Base-by-base conservation (phyloP, 768 basidiomycete genomes). In the Leccinum subtestaceum region DNA sequence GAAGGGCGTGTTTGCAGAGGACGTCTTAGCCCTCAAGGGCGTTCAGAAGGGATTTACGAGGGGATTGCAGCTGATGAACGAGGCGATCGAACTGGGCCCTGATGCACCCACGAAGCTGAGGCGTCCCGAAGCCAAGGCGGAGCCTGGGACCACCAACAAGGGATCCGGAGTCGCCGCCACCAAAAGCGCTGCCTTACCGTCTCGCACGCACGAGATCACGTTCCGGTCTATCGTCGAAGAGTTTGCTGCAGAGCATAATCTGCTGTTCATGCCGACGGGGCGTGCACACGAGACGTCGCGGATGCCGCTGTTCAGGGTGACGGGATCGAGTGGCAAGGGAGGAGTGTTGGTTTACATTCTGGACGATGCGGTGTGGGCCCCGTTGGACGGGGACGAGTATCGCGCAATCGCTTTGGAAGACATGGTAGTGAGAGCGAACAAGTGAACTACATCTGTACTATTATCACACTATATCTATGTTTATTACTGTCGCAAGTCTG, bases 161-260 rank as follows among this genome's bases (percentile, higher is more conserved):
- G 62, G 25, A 27, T n/a, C n/a, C n/a, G n/a, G 67, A 60, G 62
- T 67, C 27, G 68, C 75, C 1, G 68, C 75, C 1, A 69, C 75
- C 1, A 72, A 74, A 55, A 69, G 74, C 27, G 78, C 77, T 53
- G 62, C 66, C 9, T 25, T 67, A 9, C 80, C 87, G 1, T 74
- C 83, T 8, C 81, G 85, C 29, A 75, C 82, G 3, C 83, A 89
- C 53, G 95, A 97, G 69, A 87, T 98, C 65, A 95, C 94, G 2
- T 98, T 98, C 84, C 82, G 89, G 17, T 82, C 90, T 5, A 89
- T 98, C 57, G 95, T 95, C 53, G 97, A 98, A 73, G 96, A 97
- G 27, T 88, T 80, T 67, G 91, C 91, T 3, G 85, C 93, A 2
- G 76, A 85, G 19, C 87, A 93, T 71, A 93, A 98, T 73, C 76